phyloP scores from a whole-genome alignment of 2,329 filamentous ascomycete species.

The Colletotrichum orchidophilum region DNA sequence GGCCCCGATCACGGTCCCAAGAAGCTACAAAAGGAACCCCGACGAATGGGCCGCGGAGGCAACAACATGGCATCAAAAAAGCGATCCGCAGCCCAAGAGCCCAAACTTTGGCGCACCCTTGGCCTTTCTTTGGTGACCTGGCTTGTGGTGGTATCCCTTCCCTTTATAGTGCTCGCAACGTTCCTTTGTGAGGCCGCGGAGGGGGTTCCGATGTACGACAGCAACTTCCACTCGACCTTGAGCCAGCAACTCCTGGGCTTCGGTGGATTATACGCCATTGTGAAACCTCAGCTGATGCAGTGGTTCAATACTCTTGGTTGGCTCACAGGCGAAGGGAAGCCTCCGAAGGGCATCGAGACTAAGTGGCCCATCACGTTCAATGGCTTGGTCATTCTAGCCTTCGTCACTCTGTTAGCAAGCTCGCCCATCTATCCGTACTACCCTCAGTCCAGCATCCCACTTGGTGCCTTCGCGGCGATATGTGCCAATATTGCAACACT shows the following conservation, averaged over 20 bases:
- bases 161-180: neutral
- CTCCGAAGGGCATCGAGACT: neutral
- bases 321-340: neutral
- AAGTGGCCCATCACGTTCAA: neutral
- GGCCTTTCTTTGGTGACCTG: neutral
- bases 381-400: neutral
- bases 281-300: neutral
- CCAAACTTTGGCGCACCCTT: neutral
- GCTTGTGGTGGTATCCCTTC: neutral
- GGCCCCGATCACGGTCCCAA: neutral
- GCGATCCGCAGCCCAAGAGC: neutral
- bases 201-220: neutral
- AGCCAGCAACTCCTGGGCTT: neutral
- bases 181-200: neutral
- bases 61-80: too few species aligned
- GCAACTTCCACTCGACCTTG: neutral
- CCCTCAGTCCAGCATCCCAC: neutral
- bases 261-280: neutral
- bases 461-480: neutral
- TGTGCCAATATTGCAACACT: neutral
- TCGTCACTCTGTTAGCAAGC: neutral
- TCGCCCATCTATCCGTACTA: neutral
- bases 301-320: neutral
- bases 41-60: neutral
- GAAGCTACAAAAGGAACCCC: neutral